Evolutionary conservation across 768 basidiomycete genomes (phyloP).

Genomic region (Trichaptum fuscoviolaceum): DNA sequence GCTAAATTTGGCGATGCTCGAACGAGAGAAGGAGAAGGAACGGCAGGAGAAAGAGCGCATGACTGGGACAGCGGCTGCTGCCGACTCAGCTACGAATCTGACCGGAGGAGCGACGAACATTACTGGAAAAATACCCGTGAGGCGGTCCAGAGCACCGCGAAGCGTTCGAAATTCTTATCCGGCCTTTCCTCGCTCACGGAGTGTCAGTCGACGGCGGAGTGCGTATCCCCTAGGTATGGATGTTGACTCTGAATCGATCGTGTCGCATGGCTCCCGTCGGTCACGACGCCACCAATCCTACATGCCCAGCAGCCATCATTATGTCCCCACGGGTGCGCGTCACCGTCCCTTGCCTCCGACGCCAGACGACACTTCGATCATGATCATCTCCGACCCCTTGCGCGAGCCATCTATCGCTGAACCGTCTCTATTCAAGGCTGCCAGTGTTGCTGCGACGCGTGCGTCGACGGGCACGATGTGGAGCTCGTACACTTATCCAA

Average conservation of each 20-base stretch:
- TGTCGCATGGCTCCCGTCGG: background rate
- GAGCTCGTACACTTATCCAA: conserved; percentile 4
- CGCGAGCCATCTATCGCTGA: background rate
- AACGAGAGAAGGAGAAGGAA: background rate
- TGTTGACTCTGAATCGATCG: background rate
- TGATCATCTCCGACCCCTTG: conserved; percentile 1
- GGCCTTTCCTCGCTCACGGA: background rate
- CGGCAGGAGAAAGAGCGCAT: background rate
- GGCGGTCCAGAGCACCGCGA: background rate
- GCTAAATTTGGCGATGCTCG: background rate
- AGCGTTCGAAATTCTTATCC: background rate
- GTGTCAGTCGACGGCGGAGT: background rate
- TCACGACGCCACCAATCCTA: background rate
- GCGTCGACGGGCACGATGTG: conserved; percentile 3
- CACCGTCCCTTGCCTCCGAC: background rate
- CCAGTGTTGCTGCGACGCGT: conserved; percentile 3
- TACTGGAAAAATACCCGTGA: background rate
- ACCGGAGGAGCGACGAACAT: background rate
- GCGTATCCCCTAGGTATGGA: background rate
- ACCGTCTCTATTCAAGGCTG: conserved; percentile 1
- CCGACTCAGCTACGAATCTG: background rate
- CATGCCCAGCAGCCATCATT: background rate
- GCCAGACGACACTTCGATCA: conserved; percentile 3
- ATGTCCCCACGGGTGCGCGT: background rate
- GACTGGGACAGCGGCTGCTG: background rate